These are phyloP conservation scores for Penicillium roqueforti DNA, from an alignment of 495 filamentous ascomycete genomes.

Conservation along the genomic window DNA sequence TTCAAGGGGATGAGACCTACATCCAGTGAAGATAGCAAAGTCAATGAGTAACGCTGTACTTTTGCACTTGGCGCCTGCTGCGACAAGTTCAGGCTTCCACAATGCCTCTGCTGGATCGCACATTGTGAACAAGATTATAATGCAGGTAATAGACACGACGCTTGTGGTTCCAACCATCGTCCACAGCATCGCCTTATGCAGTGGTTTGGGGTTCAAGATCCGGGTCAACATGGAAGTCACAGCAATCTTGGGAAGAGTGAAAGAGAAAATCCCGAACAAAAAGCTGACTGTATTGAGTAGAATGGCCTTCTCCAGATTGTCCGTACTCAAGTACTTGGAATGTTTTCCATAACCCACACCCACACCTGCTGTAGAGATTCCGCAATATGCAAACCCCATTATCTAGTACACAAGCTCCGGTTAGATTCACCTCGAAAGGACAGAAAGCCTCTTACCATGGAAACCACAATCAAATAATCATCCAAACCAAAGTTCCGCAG, in stretches of 20 bases:
- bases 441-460: conserved; percentile 30
- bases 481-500: conserved; percentile 45
- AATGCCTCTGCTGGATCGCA: conserved; percentile 22
- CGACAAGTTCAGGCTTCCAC: conserved; percentile 12
- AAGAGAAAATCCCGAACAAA: conserved; percentile 26
- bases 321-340: conserved; percentile 2
- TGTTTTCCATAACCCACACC: conserved; percentile 21
- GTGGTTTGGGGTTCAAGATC: conserved; percentile 21
- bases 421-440: neutral
- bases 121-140: conserved; percentile 25
- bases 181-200: conserved; percentile 22
- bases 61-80: conserved; percentile 24
- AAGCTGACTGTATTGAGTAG: conserved; percentile 23
- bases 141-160: conserved; percentile 18
- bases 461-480: conserved; percentile 46
- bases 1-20: conserved; percentile 12
- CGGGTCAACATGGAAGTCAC: conserved; percentile 27
- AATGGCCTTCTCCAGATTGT: conserved; percentile 18
- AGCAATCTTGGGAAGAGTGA: conserved; percentile 28
- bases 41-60: conserved; percentile 30
- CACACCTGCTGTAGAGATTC: conserved; percentile 18
- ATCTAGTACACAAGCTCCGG: conserved; percentile 3
- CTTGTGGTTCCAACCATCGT: conserved; percentile 10
- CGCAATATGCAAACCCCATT: conserved; percentile 20
- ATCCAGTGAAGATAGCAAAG: conserved; percentile 37